phyloP scores from a whole-genome alignment of 306 rosid species.

The Calophaca sinica region DNA sequence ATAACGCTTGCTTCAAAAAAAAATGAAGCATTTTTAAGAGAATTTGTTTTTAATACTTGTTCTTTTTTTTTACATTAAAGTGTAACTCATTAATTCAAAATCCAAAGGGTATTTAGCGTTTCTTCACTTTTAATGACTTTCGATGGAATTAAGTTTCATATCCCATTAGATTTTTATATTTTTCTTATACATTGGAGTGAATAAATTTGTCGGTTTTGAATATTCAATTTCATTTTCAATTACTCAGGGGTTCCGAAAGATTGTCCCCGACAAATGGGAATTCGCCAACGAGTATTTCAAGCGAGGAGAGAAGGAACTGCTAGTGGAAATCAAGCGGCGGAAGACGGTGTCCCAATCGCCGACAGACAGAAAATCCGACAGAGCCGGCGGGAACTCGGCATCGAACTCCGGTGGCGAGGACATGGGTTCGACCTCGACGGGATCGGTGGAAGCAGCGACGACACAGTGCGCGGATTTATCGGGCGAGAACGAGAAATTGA shows the following conservation, averaged over 20 bases:
- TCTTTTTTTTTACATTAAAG: too few species aligned
- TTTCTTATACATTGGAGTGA: too few species aligned
- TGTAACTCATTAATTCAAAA: too few species aligned
- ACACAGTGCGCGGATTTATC: constrained; percentile 52
- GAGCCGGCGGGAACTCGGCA: constrained; percentile 46
- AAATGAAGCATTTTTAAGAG: too few species aligned
- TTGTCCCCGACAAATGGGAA: constrained; percentile 93
- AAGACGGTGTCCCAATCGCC: constrained; percentile 43
- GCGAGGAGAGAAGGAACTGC: constrained; percentile 68
- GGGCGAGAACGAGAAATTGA: constrained; percentile 72
- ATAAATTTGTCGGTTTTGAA: neutral
- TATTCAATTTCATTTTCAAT: neutral
- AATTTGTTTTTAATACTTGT: too few species aligned
- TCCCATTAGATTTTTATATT: too few species aligned
- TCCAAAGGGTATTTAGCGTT: too few species aligned
- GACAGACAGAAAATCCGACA: constrained; percentile 42
- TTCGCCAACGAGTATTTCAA: constrained; percentile 82
- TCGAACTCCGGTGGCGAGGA: constrained; percentile 78
- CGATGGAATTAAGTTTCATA: too few species aligned
- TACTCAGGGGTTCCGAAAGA: constrained; percentile 82
- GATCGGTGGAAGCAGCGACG: constrained; percentile 55
- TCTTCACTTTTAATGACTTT: too few species aligned
- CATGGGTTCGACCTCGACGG: constrained; percentile 77
- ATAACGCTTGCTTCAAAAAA: too few species aligned
- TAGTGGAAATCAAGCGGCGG: constrained; percentile 72